Evolutionary conservation across 2,329 filamentous ascomycete species (phyloP).

Genomic region (Xylaria sp.): DNA sequence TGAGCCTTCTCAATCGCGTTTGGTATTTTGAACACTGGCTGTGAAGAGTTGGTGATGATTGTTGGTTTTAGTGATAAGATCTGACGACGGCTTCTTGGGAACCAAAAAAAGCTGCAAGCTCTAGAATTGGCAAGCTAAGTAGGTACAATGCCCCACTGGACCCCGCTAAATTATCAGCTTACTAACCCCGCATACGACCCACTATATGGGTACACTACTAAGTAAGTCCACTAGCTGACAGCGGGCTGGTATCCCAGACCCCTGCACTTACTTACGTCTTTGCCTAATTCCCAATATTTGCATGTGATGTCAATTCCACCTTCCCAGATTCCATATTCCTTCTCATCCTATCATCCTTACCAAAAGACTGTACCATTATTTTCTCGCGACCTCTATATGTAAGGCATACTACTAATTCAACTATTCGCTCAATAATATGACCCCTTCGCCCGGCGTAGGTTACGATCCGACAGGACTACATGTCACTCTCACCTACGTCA

Average conservation of each 20-base stretch:
- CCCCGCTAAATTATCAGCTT: conserved; percentile 19
- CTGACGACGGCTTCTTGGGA: conserved; percentile 14
- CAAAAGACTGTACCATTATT: background rate
- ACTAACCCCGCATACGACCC: conserved; percentile 26
- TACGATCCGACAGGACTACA: background rate
- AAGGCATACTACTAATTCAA: background rate
- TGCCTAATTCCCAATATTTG: conserved; percentile 2
- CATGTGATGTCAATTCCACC: conserved; percentile 34
- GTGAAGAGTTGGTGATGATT: conserved; percentile 7
- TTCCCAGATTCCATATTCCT: background rate
- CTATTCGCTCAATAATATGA: background rate
- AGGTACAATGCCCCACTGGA: conserved; percentile 12
- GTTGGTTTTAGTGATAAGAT: background rate
- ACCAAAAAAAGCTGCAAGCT: conserved; percentile 31
- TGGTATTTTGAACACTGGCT: background rate
- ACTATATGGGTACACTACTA: background rate
- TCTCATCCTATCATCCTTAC: background rate
- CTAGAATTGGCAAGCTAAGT: background rate
- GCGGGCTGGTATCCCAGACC: background rate
- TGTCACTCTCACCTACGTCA: conserved; percentile 37
- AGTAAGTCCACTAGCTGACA: background rate
- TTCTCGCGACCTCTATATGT: background rate
- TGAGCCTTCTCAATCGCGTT: background rate
- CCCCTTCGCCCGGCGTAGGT: background rate
- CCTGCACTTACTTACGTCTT: background rate